Conservation (phyloP, 1,284 basidiomycete species). For the Filobasidium uniguttulatum region DNA sequence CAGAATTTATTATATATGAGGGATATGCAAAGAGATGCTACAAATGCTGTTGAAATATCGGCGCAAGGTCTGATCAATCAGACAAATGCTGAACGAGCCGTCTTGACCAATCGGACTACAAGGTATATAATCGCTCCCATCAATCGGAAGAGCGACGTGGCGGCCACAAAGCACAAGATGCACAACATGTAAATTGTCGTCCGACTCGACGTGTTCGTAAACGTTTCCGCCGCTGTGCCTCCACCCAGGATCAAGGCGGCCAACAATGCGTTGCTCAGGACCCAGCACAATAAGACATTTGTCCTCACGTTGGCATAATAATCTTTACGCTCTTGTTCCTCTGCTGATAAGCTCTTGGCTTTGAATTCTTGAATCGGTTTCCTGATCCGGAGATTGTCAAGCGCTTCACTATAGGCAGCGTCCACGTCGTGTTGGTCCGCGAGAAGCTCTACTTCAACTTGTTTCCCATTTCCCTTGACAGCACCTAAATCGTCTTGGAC, state of each 20-base stretch:
- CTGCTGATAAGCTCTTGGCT: conserved; percentile 16
- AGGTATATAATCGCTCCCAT: conserved; percentile 52
- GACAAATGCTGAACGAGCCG: too few relatives aligned
- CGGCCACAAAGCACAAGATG: conserved; percentile 36
- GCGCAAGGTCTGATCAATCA: too few relatives aligned
- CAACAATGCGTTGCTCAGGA: conserved; percentile 49
- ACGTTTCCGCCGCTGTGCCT: conserved; percentile 49
- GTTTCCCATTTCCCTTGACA: conserved; percentile 47
- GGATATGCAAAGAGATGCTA: too few relatives aligned
- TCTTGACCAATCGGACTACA: conserved; percentile 45
- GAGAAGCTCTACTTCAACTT: conserved; percentile 78
- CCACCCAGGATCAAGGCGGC: conserved; percentile 73
- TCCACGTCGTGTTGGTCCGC: conserved; percentile 78
- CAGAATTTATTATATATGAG: too few relatives aligned
- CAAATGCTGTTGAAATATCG: too few relatives aligned
- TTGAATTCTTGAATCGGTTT: conserved; percentile 12
- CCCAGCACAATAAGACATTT: conserved; percentile 29
- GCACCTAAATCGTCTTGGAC: conserved; percentile 62
- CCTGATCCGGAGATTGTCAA: conserved; percentile 52
- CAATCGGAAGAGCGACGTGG: conserved; percentile 42
- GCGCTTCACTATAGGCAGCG: conserved; percentile 73
- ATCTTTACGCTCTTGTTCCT: conserved; percentile 63
- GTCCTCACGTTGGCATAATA: conserved; percentile 45
- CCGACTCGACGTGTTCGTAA: conserved; percentile 43
- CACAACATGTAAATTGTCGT: conserved; percentile 40